phyloP scores from a whole-genome alignment of 495 filamentous ascomycete species.

The Rhypophila decipiens region DNA sequence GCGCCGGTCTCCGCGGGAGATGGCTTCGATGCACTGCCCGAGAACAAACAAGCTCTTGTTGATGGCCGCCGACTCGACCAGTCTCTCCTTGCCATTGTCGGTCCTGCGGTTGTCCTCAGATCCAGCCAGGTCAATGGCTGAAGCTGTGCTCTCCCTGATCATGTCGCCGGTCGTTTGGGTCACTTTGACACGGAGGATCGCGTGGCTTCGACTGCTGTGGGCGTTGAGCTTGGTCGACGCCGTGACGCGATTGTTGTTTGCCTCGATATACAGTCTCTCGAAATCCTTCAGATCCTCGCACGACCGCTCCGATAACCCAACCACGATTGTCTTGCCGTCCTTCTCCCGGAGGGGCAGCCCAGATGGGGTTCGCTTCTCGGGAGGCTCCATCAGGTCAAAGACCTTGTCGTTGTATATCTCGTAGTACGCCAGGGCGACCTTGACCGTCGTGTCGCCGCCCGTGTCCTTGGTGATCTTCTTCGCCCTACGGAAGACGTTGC shows the following conservation, averaged over 20 bases:
- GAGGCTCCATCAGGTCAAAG: slow-evolving; percentile 84
- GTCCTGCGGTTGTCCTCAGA: slow-evolving; percentile 94
- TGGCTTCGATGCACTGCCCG: slow-evolving; percentile 94
- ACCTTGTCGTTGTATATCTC: slow-evolving; percentile 98
- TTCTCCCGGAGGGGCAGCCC: slow-evolving; percentile 82
- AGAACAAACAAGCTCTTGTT: slow-evolving; percentile 96
- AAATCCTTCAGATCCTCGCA: slow-evolving; percentile 90
- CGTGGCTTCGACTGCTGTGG: slow-evolving; percentile 88
- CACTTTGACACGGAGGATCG: slow-evolving; percentile 86
- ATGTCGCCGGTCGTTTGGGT: slow-evolving; percentile 65
- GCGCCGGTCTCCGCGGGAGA: slow-evolving; percentile 58
- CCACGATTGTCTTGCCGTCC: slow-evolving; percentile 87
- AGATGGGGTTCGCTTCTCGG: slow-evolving; percentile 79
- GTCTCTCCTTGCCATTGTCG: slow-evolving; percentile 86
- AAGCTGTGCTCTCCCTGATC: slow-evolving; percentile 72
- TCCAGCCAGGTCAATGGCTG: slow-evolving; percentile 92
- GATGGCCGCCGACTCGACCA: slow-evolving; percentile 95
- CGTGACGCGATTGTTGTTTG: slow-evolving; percentile 87
- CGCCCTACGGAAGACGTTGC: slow-evolving; percentile 74
- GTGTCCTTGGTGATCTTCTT: slow-evolving; percentile 86
- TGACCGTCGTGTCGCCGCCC: slow-evolving; percentile 63
- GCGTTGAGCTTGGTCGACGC: slow-evolving; percentile 95
- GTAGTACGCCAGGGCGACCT: slow-evolving; percentile 86
- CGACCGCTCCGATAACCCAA: slow-evolving; percentile 79
- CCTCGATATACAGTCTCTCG: slow-evolving; percentile 84